phyloP scores from a whole-genome alignment of 2,329 filamentous ascomycete genomes.

The Lasiodiplodia sp. region DNA sequence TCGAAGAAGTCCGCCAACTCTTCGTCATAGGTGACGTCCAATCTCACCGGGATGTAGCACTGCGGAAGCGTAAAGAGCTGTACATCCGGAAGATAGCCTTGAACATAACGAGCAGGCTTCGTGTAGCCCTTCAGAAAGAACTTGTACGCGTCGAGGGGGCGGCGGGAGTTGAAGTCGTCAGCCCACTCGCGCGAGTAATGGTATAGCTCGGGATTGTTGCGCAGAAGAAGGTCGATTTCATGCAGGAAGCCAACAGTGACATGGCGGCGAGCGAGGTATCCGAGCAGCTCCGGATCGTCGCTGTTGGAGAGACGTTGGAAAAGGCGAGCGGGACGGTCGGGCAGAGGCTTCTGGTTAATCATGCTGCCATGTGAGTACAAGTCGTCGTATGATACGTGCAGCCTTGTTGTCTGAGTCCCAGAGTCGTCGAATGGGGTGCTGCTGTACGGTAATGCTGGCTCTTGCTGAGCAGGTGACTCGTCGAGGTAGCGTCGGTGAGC shows the following conservation, averaged over 20 bases:
- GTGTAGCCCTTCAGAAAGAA: conserved; percentile 41
- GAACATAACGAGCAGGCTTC: conserved; percentile 38
- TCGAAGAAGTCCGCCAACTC: conserved; percentile 39
- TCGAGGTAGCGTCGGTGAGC: background rate
- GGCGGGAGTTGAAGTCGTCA: conserved; percentile 31
- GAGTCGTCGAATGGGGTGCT: too few relatives aligned
- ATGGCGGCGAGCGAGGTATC: conserved; percentile 34
- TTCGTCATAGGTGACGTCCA: conserved; percentile 34
- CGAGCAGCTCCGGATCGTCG: conserved; percentile 33
- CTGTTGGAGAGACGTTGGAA: conserved; percentile 33
- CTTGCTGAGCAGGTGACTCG: background rate
- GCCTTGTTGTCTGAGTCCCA: too few relatives aligned
- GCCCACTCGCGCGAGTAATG: conserved; percentile 33
- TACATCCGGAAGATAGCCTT: conserved; percentile 33
- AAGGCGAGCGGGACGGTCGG: background rate
- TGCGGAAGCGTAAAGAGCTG: conserved; percentile 32
- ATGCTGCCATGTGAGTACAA: background rate
- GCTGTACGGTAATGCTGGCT: background rate
- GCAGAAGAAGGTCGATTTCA: conserved; percentile 39
- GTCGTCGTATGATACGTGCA: too few relatives aligned
- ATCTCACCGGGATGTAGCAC: conserved; percentile 30
- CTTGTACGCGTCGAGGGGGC: conserved; percentile 37
- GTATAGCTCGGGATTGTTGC: conserved; percentile 36
- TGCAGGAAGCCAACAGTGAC: conserved; percentile 36
- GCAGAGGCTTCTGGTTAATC: background rate